phyloP scores from a whole-genome alignment of 768 basidiomycete genomes.

The Lactarius tabidus region DNA sequence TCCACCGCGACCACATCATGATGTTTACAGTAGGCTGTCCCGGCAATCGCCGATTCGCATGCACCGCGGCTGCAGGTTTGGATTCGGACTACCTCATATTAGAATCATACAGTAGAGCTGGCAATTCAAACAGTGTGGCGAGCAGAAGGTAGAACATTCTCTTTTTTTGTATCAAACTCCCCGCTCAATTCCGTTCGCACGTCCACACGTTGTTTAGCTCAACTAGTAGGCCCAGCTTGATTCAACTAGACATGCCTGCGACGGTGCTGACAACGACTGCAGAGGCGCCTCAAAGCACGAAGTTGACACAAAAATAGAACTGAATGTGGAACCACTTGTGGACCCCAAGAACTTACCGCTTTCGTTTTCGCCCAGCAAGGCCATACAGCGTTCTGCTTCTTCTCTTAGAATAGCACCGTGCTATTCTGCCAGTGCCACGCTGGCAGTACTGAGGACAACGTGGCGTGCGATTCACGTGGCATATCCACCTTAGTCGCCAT shows the following conservation, averaged over 20 bases:
- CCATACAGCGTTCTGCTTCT: no score
- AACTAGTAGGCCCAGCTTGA: no score
- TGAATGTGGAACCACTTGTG: background rate
- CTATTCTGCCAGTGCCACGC: background rate
- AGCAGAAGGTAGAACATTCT: no score
- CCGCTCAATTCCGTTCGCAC: no score
- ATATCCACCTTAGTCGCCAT: background rate
- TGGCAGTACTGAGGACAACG: background rate
- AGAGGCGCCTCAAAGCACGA: background rate
- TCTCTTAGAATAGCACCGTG: background rate
- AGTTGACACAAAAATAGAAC: background rate
- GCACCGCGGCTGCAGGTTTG: no score
- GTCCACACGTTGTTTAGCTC: no score
- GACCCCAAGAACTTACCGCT: background rate
- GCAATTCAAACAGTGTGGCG: no score
- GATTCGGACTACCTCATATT: no score
- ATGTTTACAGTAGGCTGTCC: background rate
- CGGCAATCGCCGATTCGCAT: background rate
- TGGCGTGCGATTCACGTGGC: background rate
- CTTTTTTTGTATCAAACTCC: no score
- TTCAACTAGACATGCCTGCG: no score
- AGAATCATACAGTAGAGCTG: no score
- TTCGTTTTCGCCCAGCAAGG: background rate
- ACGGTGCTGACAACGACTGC: constrained; percentile 22
- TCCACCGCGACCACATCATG: background rate